Base-by-base conservation (phyloP, 176 grass and related monocot species). In the Zoysia pacifica region DNA sequence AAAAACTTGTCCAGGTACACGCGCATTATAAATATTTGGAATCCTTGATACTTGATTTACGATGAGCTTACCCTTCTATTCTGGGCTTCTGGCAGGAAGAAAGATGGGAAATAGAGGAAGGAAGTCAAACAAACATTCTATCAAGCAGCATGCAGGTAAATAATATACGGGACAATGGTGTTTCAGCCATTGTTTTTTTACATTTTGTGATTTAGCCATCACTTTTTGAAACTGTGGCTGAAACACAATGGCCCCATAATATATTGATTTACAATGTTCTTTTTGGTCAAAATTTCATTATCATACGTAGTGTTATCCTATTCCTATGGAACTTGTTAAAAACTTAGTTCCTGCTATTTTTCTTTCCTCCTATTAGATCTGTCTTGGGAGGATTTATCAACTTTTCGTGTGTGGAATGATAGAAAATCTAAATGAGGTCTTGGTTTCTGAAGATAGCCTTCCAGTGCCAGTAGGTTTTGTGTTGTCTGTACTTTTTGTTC, bases 61-160 rank as follows among this genome's bases (percentile, higher is more conserved):
- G 52, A 67, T 78, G 49, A 75, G 28, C 66, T 86, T 9, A 64
- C 52, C 47, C 62, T 86, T 56, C 48, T 79, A 38, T 82, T 69
- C 48, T n/a, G 55, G 18, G 18, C 16, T 58, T 58, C 55, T 76
- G 54, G 18, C 72, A 99, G 96, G 96, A 99, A 90, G 96, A 99
- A 88, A 95, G 91, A 81, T 99, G 96, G 96, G 96, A 99, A 87
- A 99, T 70, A 60, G 96, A 99, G 54, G 96, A 99, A 81, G 96
- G 96, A 79, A 95, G 96, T 70, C 96, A 99, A 59, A 95, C 96
- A 73, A 90, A 99, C 80, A 99, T 99, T 82, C 86, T 99, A 78
- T 95, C 90, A 79, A 99, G 96, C 80, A 99, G 96, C 73, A 93
- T 99, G 88, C 96, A 94, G 92, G 92, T 88, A 84, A 40, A 74